Evolutionary conservation across 2,329 filamentous ascomycete genomes (phyloP), one percentile per base, ranked within the genome.

Genomic region (Penicillium occitanis): DNA sequence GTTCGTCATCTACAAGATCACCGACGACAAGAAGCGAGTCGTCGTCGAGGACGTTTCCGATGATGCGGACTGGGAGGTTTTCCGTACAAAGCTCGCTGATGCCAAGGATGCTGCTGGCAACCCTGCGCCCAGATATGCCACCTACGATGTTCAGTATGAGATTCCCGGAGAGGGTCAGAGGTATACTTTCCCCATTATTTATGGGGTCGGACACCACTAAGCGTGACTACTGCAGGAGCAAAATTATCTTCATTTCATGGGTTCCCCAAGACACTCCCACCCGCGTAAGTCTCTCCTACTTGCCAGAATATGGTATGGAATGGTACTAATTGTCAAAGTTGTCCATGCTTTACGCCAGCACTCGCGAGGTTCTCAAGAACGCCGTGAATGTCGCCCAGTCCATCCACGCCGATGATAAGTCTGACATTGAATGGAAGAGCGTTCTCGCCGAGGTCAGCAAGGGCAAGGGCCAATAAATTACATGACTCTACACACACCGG

Each of bases 1-100:
- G 76, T 84, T 76, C 71, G 81, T 84, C 71, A 84, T 84, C 77
- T 83, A 79, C 79, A 83, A 83, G 76, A 81, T 84, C 71, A 73
- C 80, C 69, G 81, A 83, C 70, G 76, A 83, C 73, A 80, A 81
- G 78, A 82, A 80, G 75, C 74, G 80, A 66, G 80, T 84, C 63
- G 81, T 82, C 66, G 75, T 84, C 69, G 82, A 84, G 44, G 78
- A 82, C 64, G 70, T 73, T 59, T 81, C 80, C 66, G 71, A 71
- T 28, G 80, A 83, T 28, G 64, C 73, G 55, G 79, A 83, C 71
- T 84, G 82, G 71, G 81, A 84, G 68, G 75, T 73, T 48, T 84
- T 84, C 77, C 80, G 81, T 69, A 71, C 72, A 66, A 81, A 81
- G 73, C 79, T 84, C 63, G 73, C 76, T 25, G 72, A 71, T 22